Evolutionary conservation across 208 protist species (phyloP).

Genomic region (Wallacemonas sp.): DNA sequence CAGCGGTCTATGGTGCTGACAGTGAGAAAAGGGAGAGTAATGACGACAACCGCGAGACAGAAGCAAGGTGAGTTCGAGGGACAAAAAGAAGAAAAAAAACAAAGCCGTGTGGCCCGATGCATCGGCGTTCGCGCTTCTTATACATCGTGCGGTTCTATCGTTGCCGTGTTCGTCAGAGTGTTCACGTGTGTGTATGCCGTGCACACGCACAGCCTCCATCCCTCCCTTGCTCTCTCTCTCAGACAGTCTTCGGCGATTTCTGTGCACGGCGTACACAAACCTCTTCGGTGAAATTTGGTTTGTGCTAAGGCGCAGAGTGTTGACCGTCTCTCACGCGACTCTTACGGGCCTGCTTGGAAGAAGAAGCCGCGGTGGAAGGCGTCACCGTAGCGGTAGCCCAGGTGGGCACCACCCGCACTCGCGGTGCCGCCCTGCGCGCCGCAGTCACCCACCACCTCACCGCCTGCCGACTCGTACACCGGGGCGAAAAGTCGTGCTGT

Average conservation of each 20-base stretch:
- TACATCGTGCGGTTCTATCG: not conserved
- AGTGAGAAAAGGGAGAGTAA: not conserved
- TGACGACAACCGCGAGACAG: not conserved
- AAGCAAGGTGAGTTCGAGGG: not conserved
- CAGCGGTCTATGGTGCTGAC: no score
- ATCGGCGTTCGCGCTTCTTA: no score
- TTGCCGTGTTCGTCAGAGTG: not conserved
- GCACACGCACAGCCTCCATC: no score
- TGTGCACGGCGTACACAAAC: no score
- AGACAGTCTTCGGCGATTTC: no score
- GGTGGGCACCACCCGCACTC: conserved; percentile 29
- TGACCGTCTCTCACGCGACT: no score
- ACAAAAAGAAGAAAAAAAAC: not conserved
- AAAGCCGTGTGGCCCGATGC: no score
- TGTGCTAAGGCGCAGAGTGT: no score
- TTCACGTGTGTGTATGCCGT: not conserved
- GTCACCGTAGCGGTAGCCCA: conserved; percentile 70
- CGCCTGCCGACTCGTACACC: conserved; percentile 26
- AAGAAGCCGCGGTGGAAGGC: conserved; percentile 70
- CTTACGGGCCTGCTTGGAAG: conserved; percentile 10
- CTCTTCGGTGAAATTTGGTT: no score
- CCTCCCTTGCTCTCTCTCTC: no score
- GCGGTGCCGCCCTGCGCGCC: conserved; percentile 33
- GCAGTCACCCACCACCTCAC: conserved; percentile 13
- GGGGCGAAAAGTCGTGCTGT: conserved; percentile 78